A percentile compares a stretch with the other conserved stretches of the same genome.
Evolutionary conservation across 1,284 basidiomycete species (phyloP).

Genomic region (Tilletia caries): DNA sequence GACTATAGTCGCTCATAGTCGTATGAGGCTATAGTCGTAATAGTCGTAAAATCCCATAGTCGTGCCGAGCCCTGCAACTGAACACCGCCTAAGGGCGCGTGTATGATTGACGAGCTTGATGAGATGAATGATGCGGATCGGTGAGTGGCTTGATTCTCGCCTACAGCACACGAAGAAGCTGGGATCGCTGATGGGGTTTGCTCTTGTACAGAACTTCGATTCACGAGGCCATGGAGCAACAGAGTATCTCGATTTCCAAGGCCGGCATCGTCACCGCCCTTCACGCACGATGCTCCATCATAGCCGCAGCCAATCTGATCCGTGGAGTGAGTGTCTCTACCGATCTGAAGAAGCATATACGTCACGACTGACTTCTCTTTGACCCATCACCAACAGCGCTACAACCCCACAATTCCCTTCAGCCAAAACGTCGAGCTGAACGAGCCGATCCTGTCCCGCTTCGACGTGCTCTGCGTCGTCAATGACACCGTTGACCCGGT

Average conservation of each 20-base stretch:
- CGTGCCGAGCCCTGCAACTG: too few species aligned
- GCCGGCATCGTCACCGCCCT: slow-evolving; percentile 96
- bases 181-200: background rate
- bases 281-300: slow-evolving; percentile 93
- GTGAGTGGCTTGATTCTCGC: background rate
- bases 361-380: background rate
- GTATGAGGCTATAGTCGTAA: too few species aligned
- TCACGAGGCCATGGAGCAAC: slow-evolving; percentile 99
- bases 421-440: slow-evolving; percentile 98
- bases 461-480: slow-evolving; percentile 96
- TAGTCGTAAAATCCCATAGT: too few species aligned
- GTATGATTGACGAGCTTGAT: slow-evolving; percentile 98
- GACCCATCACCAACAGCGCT: slow-evolving; percentile 23
- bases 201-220: slow-evolving; percentile 70
- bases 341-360: background rate
- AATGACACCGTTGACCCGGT: slow-evolving; percentile 96
- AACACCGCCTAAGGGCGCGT: slow-evolving; percentile 94
- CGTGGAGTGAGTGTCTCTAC: slow-evolving; percentile 59
- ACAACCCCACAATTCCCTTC: slow-evolving; percentile 63
- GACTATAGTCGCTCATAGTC: too few species aligned
- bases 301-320: slow-evolving; percentile 96
- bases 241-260: slow-evolving; percentile 98
- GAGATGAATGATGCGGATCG: slow-evolving; percentile 93
- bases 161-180: background rate
- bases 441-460: slow-evolving; percentile 97